phyloP scores from a whole-genome alignment of 805 yeast genomes.

The Brettanomyces naardenensis region DNA sequence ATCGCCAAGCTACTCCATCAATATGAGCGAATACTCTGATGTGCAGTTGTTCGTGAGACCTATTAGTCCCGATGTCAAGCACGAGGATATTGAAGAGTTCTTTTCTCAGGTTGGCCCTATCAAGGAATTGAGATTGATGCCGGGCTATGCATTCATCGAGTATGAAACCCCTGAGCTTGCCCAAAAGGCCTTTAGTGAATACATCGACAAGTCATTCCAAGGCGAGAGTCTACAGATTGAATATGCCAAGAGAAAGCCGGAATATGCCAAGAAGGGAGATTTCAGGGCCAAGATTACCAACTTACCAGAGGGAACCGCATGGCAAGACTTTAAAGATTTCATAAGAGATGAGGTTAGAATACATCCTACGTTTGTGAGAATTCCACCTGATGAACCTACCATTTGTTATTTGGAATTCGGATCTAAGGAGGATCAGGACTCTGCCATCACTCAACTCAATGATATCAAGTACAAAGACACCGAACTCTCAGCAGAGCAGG shows the following conservation, averaged over 20 bases:
- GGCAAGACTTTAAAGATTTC: conserved; percentile 89
- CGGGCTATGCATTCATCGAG: conserved; percentile 87
- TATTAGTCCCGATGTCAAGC: conserved; percentile 27
- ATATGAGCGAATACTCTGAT: conserved; percentile 23
- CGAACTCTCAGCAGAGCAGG: conserved; percentile 70
- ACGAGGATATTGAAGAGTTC: conserved; percentile 57
- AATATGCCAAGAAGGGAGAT: conserved; percentile 57
- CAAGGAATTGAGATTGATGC: conserved; percentile 59
- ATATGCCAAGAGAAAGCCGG: conserved; percentile 45
- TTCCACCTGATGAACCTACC: conserved; percentile 36
- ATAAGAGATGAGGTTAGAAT: conserved; percentile 66
- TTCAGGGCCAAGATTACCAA: conserved; percentile 62
- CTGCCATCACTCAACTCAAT: conserved; percentile 68
- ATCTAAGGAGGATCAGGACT: conserved; percentile 65
- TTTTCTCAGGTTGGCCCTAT: conserved; percentile 61
- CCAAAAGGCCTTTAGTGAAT: conserved; percentile 39
- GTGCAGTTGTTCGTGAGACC: conserved; percentile 33
- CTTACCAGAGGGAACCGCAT: conserved; percentile 69
- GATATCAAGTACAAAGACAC: conserved; percentile 59
- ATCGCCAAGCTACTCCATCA: too few species aligned
- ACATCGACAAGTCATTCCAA: conserved; percentile 37
- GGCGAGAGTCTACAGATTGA: conserved; percentile 46
- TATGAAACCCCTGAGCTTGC: conserved; percentile 59
- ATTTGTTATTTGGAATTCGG: conserved; percentile 48
- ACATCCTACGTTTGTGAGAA: conserved; percentile 56